Evolutionary conservation across 179 eudicot genomes (phyloP).

Genomic region (Silene vulgaris): DNA sequence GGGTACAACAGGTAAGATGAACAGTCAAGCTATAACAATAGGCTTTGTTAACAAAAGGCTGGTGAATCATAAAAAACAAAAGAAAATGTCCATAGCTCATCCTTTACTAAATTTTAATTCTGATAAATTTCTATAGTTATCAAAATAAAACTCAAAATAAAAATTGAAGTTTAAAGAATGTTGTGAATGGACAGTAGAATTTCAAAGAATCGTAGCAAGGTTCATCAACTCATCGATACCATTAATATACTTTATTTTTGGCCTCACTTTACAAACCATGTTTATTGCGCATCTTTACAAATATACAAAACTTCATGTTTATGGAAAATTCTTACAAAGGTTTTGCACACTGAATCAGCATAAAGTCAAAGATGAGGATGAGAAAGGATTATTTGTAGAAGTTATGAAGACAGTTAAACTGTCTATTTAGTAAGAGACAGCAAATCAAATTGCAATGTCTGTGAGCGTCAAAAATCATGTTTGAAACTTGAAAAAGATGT

Average conservation of each 20-base stretch:
- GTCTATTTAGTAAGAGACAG: background rate
- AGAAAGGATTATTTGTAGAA: background rate
- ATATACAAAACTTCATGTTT: background rate
- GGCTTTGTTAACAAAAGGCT: background rate
- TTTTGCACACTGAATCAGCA: background rate
- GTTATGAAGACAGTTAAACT: background rate
- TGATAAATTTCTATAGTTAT: too few species aligned
- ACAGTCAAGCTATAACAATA: background rate
- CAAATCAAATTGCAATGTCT: background rate
- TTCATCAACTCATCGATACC: background rate
- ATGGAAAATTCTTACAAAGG: background rate
- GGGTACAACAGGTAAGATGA: background rate
- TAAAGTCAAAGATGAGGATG: background rate
- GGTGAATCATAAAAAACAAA: background rate
- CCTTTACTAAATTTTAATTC: background rate
- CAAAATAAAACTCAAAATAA: too few species aligned
- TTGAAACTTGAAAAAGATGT: background rate
- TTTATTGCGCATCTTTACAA: background rate
- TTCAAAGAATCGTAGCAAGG: background rate
- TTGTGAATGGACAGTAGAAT: background rate
- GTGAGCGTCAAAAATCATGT: background rate
- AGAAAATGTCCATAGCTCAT: background rate
- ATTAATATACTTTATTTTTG: too few species aligned
- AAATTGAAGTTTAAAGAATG: background rate
- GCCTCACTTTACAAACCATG: background rate